phyloP scores from a whole-genome alignment of 176 grass and related monocot species.

The Oryza punctata region DNA sequence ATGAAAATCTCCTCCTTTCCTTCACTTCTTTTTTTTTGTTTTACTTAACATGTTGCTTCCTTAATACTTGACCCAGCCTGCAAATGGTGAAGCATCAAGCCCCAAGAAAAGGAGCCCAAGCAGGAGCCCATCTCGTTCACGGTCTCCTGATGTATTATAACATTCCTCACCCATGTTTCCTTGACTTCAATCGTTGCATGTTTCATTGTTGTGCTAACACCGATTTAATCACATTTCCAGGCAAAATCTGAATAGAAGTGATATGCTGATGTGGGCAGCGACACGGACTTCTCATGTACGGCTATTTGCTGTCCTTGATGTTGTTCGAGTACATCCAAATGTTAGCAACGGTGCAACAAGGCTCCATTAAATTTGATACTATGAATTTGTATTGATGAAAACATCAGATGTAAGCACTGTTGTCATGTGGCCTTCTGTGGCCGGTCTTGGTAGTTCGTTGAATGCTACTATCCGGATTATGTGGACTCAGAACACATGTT shows the following conservation, averaged over 20 bases:
- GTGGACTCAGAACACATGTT: not conserved
- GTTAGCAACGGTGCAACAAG: slow-evolving; percentile 6
- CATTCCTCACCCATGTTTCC: not conserved
- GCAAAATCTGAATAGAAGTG: slow-evolving; percentile 46
- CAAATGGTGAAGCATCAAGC: slow-evolving; percentile 44
- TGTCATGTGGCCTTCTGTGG: not conserved
- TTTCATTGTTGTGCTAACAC: not conserved
- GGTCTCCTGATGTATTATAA: slow-evolving; percentile 62
- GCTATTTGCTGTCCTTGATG: slow-evolving; percentile 24
- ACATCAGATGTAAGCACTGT: not conserved
- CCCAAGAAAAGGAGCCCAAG: slow-evolving; percentile 52
- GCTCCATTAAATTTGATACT: slow-evolving; percentile 15
- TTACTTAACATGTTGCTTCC: slow-evolving; percentile 3
- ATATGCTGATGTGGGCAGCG: slow-evolving; percentile 1
- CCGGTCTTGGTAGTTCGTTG: not conserved
- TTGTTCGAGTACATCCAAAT: slow-evolving; percentile 22
- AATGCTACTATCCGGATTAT: slow-evolving; percentile 30
- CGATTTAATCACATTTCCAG: slow-evolving; percentile 30
- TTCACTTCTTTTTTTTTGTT: slow-evolving; percentile 15
- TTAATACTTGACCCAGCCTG: slow-evolving; percentile 38
- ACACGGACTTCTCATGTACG: not conserved
- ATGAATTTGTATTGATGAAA: slow-evolving; percentile 24
- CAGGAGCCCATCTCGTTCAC: slow-evolving; percentile 56
- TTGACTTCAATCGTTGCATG: not conserved
- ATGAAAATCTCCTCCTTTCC: not conserved